Conservation (phyloP, 2,329 filamentous ascomycete genomes). For the Lizonia empirigonia region DNA sequence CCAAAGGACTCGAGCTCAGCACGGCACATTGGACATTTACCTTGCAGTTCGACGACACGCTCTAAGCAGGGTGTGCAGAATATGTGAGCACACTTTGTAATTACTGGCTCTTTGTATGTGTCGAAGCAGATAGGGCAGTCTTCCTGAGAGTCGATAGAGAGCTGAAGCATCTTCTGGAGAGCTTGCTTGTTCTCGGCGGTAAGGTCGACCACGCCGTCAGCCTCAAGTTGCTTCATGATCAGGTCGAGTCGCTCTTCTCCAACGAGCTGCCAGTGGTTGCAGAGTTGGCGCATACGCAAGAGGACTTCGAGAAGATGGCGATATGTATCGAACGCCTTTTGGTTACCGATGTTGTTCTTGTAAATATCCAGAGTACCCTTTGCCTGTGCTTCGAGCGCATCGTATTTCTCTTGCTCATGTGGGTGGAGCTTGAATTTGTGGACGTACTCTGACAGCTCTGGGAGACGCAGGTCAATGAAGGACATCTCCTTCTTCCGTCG, state of each 20-base stretch:
- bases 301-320: slow-evolving; percentile 79
- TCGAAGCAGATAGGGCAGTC: slow-evolving; percentile 85
- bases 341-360: slow-evolving; percentile 53
- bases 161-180: slow-evolving; percentile 74
- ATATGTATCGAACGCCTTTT: slow-evolving; percentile 59
- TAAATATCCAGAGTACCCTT: slow-evolving; percentile 71
- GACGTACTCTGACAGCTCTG: slow-evolving; percentile 76
- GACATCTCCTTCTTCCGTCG: slow-evolving; percentile 86
- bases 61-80: slow-evolving; percentile 78
- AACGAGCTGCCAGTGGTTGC: slow-evolving; percentile 87
- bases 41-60: slow-evolving; percentile 73
- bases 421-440: slow-evolving; percentile 74
- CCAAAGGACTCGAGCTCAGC: slow-evolving; percentile 60
- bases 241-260: slow-evolving; percentile 70
- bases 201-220: slow-evolving; percentile 69
- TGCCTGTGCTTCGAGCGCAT: slow-evolving; percentile 72
- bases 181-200: slow-evolving; percentile 74
- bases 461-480: slow-evolving; percentile 81
- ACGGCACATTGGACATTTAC: slow-evolving; percentile 85
- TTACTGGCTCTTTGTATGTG: slow-evolving; percentile 71
- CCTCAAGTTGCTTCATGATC: slow-evolving; percentile 72
- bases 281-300: slow-evolving; percentile 81
- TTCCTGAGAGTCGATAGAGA: slow-evolving; percentile 80
- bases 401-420: slow-evolving; percentile 78
- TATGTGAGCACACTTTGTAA: slow-evolving; percentile 82